Conservation (phyloP, 1,139 yeast genomes). For the Yamadazyma kanchanaburiensis region DNA sequence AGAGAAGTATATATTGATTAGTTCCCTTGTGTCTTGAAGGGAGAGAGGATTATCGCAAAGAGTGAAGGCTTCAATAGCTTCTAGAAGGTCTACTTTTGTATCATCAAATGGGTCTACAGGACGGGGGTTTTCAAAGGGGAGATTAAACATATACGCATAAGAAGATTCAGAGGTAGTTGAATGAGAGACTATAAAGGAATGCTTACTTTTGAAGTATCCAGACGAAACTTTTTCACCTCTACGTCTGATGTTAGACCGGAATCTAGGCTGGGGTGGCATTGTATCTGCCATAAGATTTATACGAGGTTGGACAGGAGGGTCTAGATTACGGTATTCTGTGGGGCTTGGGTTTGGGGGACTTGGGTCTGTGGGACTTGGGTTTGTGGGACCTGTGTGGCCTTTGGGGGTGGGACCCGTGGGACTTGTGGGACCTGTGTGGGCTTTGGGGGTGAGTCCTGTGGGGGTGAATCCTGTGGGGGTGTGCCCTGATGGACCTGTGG, state of each 20-base stretch:
- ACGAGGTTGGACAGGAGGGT: slow-evolving; percentile 4
- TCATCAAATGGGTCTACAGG: neutral
- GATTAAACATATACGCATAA: neutral
- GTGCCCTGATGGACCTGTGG: too few species aligned
- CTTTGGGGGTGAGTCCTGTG: too few species aligned
- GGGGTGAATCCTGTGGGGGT: too few species aligned
- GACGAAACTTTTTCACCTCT: slow-evolving; percentile 2
- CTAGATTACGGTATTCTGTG: slow-evolving; percentile 5
- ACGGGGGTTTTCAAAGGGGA: neutral
- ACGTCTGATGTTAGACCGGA: neutral
- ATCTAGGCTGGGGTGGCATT: slow-evolving; percentile 1
- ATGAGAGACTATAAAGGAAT: too few species aligned
- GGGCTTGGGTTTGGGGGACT: too few species aligned
- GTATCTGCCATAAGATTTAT: slow-evolving; percentile 1
- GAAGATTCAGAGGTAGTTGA: too few species aligned
- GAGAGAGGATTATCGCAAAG: slow-evolving; percentile 19
- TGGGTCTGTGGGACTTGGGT: too few species aligned
- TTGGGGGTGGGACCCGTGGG: too few species aligned
- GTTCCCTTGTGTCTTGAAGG: too few species aligned
- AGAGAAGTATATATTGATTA: slow-evolving; percentile 25
- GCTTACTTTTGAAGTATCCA: slow-evolving; percentile 2
- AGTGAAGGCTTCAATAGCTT: slow-evolving; percentile 28
- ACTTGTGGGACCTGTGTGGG: too few species aligned
- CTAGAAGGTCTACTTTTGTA: slow-evolving; percentile 1
- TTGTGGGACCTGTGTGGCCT: too few species aligned